Conservation (phyloP, 352 stramenopile genomes). For the Pelagophyceae sp. region DNA sequence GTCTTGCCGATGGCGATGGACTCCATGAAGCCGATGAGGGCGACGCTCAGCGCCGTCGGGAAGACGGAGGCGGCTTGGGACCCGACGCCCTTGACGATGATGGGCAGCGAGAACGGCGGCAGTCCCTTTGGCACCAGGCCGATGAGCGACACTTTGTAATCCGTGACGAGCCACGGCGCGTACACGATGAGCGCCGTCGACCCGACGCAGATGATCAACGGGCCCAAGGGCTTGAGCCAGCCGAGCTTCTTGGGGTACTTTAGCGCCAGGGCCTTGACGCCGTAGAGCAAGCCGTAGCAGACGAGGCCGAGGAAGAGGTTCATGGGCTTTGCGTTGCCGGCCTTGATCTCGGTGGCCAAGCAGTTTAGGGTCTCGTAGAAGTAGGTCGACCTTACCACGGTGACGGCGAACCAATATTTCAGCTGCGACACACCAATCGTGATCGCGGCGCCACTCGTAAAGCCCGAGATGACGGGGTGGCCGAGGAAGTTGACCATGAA, state of each 20-base stretch:
- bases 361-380: slow-evolving; percentile 57
- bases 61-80: slow-evolving; percentile 41
- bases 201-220: slow-evolving; percentile 60
- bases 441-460: slow-evolving; percentile 71
- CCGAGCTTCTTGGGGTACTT: slow-evolving; percentile 25
- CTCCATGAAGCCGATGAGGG: slow-evolving; percentile 81
- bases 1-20: slow-evolving; percentile 74
- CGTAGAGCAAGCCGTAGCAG: slow-evolving; percentile 48
- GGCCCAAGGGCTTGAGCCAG: slow-evolving; percentile 31
- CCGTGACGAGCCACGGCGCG: slow-evolving; percentile 46
- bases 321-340: slow-evolving; percentile 56
- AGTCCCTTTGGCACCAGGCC: slow-evolving; percentile 62
- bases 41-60: slow-evolving; percentile 61
- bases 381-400: slow-evolving; percentile 45
- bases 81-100: slow-evolving; percentile 48
- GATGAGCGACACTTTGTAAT: slow-evolving; percentile 61
- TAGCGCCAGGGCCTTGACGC: slow-evolving; percentile 35
- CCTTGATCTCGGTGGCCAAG: slow-evolving; percentile 47
- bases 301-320: slow-evolving; percentile 54
- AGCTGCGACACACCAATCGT: slow-evolving; percentile 79
- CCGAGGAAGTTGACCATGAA: slow-evolving; percentile 75
- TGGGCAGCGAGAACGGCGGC: slow-evolving; percentile 48
- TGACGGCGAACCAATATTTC: slow-evolving; percentile 67
- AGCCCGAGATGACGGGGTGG: slow-evolving; percentile 73
- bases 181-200: slow-evolving; percentile 45